Conservation (phyloP, 768 basidiomycete genomes). For the Dacryopinax primogenitus region DNA sequence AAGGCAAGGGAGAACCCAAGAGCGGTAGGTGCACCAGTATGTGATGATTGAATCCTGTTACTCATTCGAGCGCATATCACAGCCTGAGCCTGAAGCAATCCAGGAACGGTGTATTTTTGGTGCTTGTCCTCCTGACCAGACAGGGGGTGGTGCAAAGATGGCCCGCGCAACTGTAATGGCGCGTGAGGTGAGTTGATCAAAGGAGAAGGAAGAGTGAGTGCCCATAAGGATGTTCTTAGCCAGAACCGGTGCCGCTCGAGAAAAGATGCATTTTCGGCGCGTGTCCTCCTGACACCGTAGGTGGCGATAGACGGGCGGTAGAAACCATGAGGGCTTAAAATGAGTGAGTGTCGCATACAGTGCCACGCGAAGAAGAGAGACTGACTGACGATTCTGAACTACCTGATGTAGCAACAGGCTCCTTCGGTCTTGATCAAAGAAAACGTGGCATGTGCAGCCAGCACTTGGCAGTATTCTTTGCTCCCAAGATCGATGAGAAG, state of each 20-base stretch:
- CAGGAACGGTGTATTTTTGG: not conserved
- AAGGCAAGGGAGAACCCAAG: not conserved
- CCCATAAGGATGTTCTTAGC: not conserved
- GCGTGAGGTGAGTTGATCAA: not conserved
- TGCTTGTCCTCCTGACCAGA: constrained; percentile 1
- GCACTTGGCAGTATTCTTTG: no score
- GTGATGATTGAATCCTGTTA: not conserved
- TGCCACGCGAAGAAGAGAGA: not conserved
- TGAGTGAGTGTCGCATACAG: not conserved
- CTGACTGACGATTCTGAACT: no score
- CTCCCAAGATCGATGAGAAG: not conserved
- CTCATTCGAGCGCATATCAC: not conserved
- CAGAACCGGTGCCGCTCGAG: not conserved
- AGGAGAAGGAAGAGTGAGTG: not conserved
- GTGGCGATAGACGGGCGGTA: not conserved
- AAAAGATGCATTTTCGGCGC: not conserved
- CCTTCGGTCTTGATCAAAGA: not conserved
- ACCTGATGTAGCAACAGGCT: no score
- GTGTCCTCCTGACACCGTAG: not conserved
- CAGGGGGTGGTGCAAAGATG: not conserved
- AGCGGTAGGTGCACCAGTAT: not conserved
- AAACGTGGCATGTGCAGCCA: no score
- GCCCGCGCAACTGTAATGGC: not conserved
- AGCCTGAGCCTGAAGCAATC: not conserved
- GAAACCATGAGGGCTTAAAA: not conserved